phyloP scores from a whole-genome alignment of 2,329 filamentous ascomycete species.

The Fusarium sp. region DNA sequence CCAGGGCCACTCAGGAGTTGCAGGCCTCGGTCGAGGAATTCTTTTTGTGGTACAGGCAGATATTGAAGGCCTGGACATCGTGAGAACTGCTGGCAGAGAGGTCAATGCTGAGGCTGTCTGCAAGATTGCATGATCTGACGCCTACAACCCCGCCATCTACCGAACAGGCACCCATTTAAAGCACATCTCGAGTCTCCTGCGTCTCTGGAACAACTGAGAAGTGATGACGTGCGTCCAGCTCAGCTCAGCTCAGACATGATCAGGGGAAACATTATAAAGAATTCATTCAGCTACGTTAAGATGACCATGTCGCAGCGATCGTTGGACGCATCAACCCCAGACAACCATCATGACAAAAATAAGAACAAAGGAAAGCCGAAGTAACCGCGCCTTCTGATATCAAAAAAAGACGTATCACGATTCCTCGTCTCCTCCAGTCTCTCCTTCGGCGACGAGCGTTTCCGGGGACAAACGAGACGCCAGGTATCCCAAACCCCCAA shows the following conservation, averaged over 20 bases:
- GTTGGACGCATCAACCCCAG: slow-evolving; percentile 50
- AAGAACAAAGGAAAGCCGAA: slow-evolving; percentile 53
- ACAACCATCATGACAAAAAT: slow-evolving; percentile 51
- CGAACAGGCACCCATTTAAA: slow-evolving; percentile 20
- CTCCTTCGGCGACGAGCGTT: slow-evolving; percentile 48
- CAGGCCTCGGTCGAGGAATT: slow-evolving; percentile 2
- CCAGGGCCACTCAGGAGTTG: slow-evolving; percentile 9
- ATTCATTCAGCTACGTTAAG: slow-evolving; percentile 53
- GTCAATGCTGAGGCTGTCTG: not conserved
- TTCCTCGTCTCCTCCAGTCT: slow-evolving; percentile 47
- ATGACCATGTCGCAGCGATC: slow-evolving; percentile 49
- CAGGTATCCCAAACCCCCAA: slow-evolving; percentile 46
- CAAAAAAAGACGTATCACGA: slow-evolving; percentile 50
- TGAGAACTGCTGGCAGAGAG: not conserved
- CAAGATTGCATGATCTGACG: slow-evolving; percentile 17
- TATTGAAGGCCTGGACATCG: not conserved
- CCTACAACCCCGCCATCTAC: slow-evolving; percentile 20
- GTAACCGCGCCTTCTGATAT: slow-evolving; percentile 53
- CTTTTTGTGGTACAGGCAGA: not conserved
- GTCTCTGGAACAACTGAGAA: not conserved
- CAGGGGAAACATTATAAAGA: slow-evolving; percentile 46
- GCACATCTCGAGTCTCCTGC: not conserved
- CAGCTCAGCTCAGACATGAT: not conserved
- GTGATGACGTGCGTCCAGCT: slow-evolving; percentile 28
- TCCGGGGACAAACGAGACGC: slow-evolving; percentile 48